A percentile compares a stretch with the other conserved stretches of the same genome.
Conservation (phyloP, 2,329 filamentous ascomycete genomes). For the Alternaria brassicae region DNA sequence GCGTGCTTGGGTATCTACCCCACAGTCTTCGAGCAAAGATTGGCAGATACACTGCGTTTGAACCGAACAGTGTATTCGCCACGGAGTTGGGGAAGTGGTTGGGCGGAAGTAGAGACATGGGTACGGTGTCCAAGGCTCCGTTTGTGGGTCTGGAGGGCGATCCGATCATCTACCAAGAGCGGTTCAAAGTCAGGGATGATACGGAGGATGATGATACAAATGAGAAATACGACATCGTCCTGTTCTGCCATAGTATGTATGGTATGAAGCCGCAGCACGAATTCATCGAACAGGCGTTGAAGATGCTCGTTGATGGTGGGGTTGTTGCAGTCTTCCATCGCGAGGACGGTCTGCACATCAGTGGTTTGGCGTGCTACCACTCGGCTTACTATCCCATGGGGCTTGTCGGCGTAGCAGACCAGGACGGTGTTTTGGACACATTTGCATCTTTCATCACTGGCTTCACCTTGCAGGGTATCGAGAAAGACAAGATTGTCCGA, state of each 20-base stretch:
- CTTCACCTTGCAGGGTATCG: constrained; percentile 46
- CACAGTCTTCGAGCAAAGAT: constrained; percentile 53
- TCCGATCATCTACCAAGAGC: constrained; percentile 49
- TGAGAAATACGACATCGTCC: constrained; percentile 61
- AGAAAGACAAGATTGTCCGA: constrained; percentile 43
- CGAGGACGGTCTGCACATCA: constrained; percentile 53
- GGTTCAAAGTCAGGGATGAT: constrained; percentile 45
- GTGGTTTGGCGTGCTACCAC: constrained; percentile 58
- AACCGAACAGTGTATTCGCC: constrained; percentile 60
- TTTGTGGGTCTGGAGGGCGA: constrained; percentile 54
- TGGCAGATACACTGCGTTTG: constrained; percentile 61
- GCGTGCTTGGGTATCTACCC: constrained; percentile 61
- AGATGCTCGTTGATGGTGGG: constrained; percentile 56
- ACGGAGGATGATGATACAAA: constrained; percentile 23
- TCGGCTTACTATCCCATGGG: constrained; percentile 59
- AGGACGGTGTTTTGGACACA: constrained; percentile 56
- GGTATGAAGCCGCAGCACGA: constrained; percentile 60
- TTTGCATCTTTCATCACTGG: constrained; percentile 64
- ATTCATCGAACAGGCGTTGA: constrained; percentile 57
- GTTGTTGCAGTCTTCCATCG: constrained; percentile 65
- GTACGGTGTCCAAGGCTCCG: constrained; percentile 33
- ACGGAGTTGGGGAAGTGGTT: constrained; percentile 55
- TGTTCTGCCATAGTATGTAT: constrained; percentile 72
- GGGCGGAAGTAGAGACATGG: background rate
- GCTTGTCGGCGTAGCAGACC: constrained; percentile 53